Conservation (phyloP, 1,284 basidiomycete genomes). For the Ceratobasidium sp. region DNA sequence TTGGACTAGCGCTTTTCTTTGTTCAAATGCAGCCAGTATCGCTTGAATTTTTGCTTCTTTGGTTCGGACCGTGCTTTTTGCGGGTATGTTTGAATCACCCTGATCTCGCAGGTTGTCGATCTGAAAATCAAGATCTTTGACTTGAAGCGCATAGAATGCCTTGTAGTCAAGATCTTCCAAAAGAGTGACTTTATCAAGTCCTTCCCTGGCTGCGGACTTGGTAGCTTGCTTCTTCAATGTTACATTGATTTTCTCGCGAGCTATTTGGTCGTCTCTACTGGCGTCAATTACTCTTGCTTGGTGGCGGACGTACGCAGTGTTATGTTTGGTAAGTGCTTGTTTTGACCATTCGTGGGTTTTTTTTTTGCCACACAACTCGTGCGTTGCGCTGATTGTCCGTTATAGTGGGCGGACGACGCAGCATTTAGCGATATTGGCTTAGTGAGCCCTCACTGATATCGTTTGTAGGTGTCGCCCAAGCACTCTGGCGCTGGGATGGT, state of each 20-base stretch:
- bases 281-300: constrained; percentile 5
- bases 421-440: too few relatives aligned
- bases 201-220: background rate
- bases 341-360: background rate
- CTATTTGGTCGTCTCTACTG: background rate
- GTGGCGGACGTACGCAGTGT: background rate
- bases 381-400: too few relatives aligned
- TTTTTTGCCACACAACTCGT: too few relatives aligned
- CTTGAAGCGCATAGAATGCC: background rate
- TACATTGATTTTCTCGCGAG: background rate
- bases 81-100: background rate
- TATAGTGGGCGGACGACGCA: too few relatives aligned
- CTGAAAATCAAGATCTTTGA: constrained; percentile 7
- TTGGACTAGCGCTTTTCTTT: background rate
- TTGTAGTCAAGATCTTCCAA: background rate
- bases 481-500: too few relatives aligned
- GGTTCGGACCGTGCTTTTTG: constrained; percentile 4
- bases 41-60: constrained; percentile 1
- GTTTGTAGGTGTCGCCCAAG: too few relatives aligned
- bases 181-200: background rate
- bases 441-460: too few relatives aligned
- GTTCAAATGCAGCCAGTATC: background rate
- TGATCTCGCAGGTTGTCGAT: constrained; percentile 15
- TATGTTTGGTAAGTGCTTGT: background rate
- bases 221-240: background rate